A percentile compares a stretch with the other conserved stretches of the same genome.
Conservation (phyloP, 1,284 basidiomycete species). For the Exsudoporus floridanus region DNA sequence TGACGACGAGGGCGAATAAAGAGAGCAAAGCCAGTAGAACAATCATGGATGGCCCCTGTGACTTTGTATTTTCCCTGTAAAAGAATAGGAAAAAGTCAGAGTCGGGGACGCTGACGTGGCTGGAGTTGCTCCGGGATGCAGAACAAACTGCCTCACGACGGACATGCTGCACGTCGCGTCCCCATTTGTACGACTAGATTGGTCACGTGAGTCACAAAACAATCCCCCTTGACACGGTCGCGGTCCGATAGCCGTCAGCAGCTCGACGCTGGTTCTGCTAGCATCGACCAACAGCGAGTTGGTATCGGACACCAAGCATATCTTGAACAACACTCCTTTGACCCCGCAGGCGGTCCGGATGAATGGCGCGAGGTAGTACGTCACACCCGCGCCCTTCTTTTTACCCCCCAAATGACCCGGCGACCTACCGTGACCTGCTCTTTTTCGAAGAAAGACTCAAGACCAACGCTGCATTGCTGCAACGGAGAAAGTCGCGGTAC, state of each 20-base stretch:
- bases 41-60: conserved; percentile 34
- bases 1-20: conserved; percentile 47
- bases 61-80: not conserved
- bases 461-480: conserved; percentile 82
- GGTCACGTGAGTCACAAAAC: conserved; percentile 25
- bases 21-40: conserved; percentile 43
- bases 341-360: conserved; percentile 1
- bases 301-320: not conserved
- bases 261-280: conserved; percentile 2
- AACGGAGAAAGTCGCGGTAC: conserved; percentile 82
- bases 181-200: conserved; percentile 19
- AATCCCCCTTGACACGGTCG: not conserved
- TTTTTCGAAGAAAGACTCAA: conserved; percentile 96
- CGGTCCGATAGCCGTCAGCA: conserved; percentile 1
- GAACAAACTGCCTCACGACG: conserved; percentile 26
- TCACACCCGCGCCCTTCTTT: conserved; percentile 31
- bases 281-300: not conserved
- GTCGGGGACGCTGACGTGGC: conserved; percentile 9
- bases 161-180: conserved; percentile 28
- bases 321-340: not conserved
- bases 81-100: conserved; percentile 4
- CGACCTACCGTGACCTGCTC: conserved; percentile 86
- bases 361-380: conserved; percentile 39
- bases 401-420: conserved; percentile 45
- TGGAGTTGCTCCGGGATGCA: conserved; percentile 15